Conservation (phyloP, 1,139 yeast species). For the Hanseniaspora uvarum region DNA sequence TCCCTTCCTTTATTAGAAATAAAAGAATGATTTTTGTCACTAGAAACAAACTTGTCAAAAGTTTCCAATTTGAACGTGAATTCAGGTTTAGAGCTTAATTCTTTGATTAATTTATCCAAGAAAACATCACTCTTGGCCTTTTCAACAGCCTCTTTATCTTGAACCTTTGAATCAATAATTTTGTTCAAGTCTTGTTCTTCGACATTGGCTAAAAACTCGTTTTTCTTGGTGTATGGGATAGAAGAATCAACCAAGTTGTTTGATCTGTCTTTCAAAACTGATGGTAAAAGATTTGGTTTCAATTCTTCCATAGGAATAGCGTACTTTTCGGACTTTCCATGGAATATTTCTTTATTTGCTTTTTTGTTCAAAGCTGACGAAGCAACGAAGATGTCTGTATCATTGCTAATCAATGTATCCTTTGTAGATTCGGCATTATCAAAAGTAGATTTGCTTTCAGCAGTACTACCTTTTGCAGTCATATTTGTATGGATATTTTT, state of each 20-base stretch:
- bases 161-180: background rate
- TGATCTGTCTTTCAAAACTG: slow-evolving; percentile 23
- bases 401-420: background rate
- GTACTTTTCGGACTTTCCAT: slow-evolving; percentile 25
- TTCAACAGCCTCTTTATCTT: background rate
- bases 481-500: background rate
- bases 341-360: slow-evolving; percentile 22
- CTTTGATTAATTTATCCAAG: slow-evolving; percentile 8
- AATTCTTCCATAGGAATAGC: slow-evolving; percentile 27
- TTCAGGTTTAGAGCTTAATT: slow-evolving; percentile 20
- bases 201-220: slow-evolving; percentile 18
- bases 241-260: slow-evolving; percentile 27
- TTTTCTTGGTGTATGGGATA: slow-evolving; percentile 23
- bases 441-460: background rate
- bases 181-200: slow-evolving; percentile 18
- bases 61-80: slow-evolving; percentile 35
- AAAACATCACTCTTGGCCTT: background rate
- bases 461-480: background rate
- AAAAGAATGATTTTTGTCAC: background rate
- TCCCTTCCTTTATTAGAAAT: slow-evolving; percentile 24
- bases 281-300: slow-evolving; percentile 20
- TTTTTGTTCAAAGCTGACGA: slow-evolving; percentile 21
- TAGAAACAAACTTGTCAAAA: slow-evolving; percentile 35
- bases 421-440: background rate
- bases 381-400: slow-evolving; percentile 23